Evolutionary conservation across 192 early-diverging fungal species (phyloP).

Genomic region (Linnemannia zychae): DNA sequence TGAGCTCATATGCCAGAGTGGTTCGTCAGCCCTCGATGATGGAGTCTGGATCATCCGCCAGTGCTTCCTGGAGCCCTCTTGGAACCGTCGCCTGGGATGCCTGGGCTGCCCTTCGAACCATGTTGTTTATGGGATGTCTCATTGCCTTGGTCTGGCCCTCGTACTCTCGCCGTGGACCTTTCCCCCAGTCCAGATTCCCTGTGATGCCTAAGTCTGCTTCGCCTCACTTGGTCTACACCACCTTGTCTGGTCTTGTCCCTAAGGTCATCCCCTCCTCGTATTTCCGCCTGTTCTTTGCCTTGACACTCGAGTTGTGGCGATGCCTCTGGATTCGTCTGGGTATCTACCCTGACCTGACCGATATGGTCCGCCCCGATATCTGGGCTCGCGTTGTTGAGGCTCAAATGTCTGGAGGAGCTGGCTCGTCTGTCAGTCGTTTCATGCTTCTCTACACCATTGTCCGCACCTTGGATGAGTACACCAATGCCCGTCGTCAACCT

Average conservation of each 20-base stretch:
- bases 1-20: slow-evolving; percentile 33
- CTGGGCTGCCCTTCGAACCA: slow-evolving; percentile 41
- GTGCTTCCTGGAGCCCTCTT: slow-evolving; percentile 16
- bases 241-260: slow-evolving; percentile 45
- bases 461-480: slow-evolving; percentile 52
- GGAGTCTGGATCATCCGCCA: not conserved
- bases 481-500: slow-evolving; percentile 51
- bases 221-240: slow-evolving; percentile 34
- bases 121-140: slow-evolving; percentile 52
- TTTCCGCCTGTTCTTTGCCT: slow-evolving; percentile 37
- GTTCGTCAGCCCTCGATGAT: slow-evolving; percentile 3
- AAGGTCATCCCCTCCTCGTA: slow-evolving; percentile 49
- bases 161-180: slow-evolving; percentile 45
- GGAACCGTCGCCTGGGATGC: slow-evolving; percentile 41
- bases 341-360: slow-evolving; percentile 51
- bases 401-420: slow-evolving; percentile 52
- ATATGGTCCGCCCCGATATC: slow-evolving; percentile 56
- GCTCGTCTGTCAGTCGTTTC: slow-evolving; percentile 40
- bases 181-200: slow-evolving; percentile 49
- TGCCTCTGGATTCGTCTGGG: slow-evolving; percentile 55
- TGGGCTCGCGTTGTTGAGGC: slow-evolving; percentile 53
- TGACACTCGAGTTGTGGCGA: slow-evolving; percentile 46
- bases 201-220: slow-evolving; percentile 42
- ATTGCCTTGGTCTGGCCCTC: slow-evolving; percentile 47
- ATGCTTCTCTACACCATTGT: slow-evolving; percentile 54